Evolutionary conservation across 768 basidiomycete genomes (phyloP), one percentile per base, ranked within the genome.

Genomic region (Cyclocybe cylindracea): DNA sequence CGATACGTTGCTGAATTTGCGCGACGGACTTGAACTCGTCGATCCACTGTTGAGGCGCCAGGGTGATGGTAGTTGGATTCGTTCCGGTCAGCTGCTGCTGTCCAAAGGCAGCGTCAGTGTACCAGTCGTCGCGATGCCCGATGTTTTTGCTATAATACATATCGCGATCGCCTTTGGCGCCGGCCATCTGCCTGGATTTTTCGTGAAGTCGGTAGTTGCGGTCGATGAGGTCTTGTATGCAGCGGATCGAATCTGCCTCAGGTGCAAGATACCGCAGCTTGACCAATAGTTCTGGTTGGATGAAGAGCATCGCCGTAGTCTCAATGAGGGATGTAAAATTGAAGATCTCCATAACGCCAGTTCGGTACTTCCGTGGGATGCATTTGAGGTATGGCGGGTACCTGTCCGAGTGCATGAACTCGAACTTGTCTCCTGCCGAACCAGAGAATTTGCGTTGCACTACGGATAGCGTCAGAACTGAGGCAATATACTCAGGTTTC

Each of bases 11-110:
- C 44, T 61, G 61, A 13, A 37, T 48, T 7, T 53, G 39, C 14
- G 59, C 58, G 13, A 45, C 63, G 14, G 31, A 10, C 13, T 35
- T 47, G 48, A 66, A 67, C 5, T 51, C 53, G 2, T 56, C 38
- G 18, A 65, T 41, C 66, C 63, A 65, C 24, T 44, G 35, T 8
- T 16, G 32, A 16, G 59, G 42, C 7, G 65, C 66, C 11, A 57
- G 49, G 2, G 54, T 57, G 46, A 69, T 61, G 9, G 59, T 62
- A 19, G 65, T 64, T 10, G 68, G 63, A 46, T 69, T 67, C 29
- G 61, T 51, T 10, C 68, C 68, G 31, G 61, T 66, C 40, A 69
- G 64, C 39, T 61, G 60, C 45, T 69, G 68, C 39, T 67, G 66
- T 7, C 52, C 65, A 46, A 66, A 69, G 13, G 61, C 65, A 14